Percentiles rank a stretch among this genome's conserved stretches.
Conservation (phyloP, 441 rosid genomes). For the Erysimum pusillum region DNA sequence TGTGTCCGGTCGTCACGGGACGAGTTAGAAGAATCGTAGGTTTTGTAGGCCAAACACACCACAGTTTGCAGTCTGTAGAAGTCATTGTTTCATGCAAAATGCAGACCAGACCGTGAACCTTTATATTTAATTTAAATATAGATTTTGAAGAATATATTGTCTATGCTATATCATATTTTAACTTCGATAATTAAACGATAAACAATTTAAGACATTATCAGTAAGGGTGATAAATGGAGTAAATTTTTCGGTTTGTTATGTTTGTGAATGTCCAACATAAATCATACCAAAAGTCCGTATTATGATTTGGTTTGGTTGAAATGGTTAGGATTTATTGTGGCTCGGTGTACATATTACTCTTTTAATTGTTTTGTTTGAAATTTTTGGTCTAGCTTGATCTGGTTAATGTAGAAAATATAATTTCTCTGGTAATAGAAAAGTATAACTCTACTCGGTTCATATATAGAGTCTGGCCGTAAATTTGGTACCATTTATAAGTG, state of each 20-base stretch:
- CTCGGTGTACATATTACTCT: background rate
- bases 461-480: too few relatives aligned
- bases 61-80: constrained; percentile 36
- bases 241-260: constrained; percentile 5
- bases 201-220: background rate
- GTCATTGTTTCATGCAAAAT: constrained; percentile 32
- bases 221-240: background rate
- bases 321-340: background rate
- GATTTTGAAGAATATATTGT: background rate
- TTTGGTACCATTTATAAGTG: too few relatives aligned
- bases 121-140: background rate
- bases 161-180: background rate
- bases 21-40: constrained; percentile 37
- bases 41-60: constrained; percentile 35
- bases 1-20: constrained; percentile 46
- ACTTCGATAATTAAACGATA: background rate
- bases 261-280: constrained; percentile 18
- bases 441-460: too few relatives aligned
- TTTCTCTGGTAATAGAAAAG: too few relatives aligned
- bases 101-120: constrained; percentile 24
- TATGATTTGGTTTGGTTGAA: background rate
- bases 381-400: background rate
- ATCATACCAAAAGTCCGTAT: background rate
- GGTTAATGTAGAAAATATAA: background rate
- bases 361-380: background rate